Evolutionary conservation across 805 yeast genomes (phyloP).

Genomic region (Metschnikowia henanensis): DNA sequence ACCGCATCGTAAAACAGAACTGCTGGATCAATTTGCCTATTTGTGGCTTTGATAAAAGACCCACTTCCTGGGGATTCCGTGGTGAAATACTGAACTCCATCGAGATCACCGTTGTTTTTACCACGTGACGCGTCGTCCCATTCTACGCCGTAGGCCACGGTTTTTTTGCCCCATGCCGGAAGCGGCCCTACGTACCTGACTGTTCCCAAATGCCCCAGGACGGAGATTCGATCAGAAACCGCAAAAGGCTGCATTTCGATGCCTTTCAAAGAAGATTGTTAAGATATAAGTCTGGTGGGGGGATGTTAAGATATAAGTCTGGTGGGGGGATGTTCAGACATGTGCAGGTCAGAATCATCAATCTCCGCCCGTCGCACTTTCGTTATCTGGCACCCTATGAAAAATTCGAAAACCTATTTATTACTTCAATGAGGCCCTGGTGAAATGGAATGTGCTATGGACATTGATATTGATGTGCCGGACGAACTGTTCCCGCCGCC

Average conservation of each 20-base stretch:
- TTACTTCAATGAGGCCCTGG: too few species aligned
- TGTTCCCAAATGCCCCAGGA: conserved; percentile 56
- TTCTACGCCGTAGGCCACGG: conserved; percentile 70
- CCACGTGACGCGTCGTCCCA: conserved; percentile 80
- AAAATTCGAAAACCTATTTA: too few species aligned
- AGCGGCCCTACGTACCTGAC: conserved; percentile 60
- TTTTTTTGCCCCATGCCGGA: conserved; percentile 56
- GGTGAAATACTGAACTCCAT: conserved; percentile 57
- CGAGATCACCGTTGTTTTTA: conserved; percentile 63
- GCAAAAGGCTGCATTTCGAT: not conserved
- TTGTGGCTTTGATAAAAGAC: conserved; percentile 57
- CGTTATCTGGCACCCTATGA: too few species aligned
- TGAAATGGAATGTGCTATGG: too few species aligned
- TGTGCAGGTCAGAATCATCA: too few species aligned
- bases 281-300: not conserved
- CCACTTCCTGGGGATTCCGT: conserved; percentile 46
- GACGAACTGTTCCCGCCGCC: too few species aligned
- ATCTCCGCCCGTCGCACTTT: too few species aligned
- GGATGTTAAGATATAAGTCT: not conserved
- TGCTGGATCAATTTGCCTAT: conserved; percentile 30
- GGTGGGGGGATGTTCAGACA: not conserved
- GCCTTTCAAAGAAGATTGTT: not conserved
- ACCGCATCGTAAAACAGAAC: conserved; percentile 49
- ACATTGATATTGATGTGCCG: too few species aligned
- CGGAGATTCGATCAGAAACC: conserved; percentile 20